Base-by-base conservation (phyloP, 2,329 filamentous ascomycete species). In the Fusarium sp. region DNA sequence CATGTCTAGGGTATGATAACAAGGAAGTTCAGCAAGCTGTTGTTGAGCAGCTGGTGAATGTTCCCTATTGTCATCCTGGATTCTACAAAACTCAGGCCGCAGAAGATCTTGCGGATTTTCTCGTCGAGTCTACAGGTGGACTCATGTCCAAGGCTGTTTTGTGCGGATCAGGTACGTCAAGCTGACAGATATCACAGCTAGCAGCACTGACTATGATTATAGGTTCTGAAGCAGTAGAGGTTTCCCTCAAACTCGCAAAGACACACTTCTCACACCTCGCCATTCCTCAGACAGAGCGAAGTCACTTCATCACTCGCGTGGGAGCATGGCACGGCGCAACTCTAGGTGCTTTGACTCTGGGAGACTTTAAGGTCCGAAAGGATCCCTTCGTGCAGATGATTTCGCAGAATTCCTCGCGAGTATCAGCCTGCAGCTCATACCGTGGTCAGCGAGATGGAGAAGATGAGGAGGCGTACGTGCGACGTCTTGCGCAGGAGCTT, bases 401-500 rank as follows among this genome's bases (percentile, higher is more conserved):
- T 2, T 54, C 64, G 5, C 56, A 64, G 18, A 72, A 58, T 7
- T 54, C 66, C 1, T 70, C 69, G 0, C 65, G 41, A 0, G 48
- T 65, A 3, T 65, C 62, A 1, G 62, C 62, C 0, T 65, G 62
- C 9, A 65, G 62, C 23, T n/a, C 61, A 3, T 65, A 66, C 20
- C 56, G 62, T 4, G 62, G 62, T 9, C 31, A 35, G 9, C 47
- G 23, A 0, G n/a, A 47, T 0, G 61, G 53, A 4, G 62, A 65
- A 13, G 25, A 46, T 5, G 56, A 83, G 15, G 76, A 75, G 2
- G 72, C 75, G 6, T 87, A 82, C 47, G 79, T 81, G 0, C 33
- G 50, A 0, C 72, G 80, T 1, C 75, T 87, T 0, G 76, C 80
- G 0, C 65, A 73, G 2, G 83, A 86, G 54, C 67, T 87, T 0